These are phyloP conservation scores for Phytophthora meadii DNA, from an alignment of 352 stramenopile genomes.

Conservation along the genomic window DNA sequence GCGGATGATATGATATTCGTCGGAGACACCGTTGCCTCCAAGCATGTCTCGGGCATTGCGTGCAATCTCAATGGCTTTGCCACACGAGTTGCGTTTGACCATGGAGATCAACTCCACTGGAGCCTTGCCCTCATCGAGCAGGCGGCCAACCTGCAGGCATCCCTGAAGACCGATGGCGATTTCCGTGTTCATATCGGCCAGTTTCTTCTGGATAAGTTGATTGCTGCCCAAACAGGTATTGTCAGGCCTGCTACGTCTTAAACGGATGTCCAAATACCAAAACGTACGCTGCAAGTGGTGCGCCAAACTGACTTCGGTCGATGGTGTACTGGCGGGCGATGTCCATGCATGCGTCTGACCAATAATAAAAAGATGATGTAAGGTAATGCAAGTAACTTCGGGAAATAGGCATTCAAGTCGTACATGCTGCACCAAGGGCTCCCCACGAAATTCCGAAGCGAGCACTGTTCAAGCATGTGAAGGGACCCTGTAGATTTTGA, in stretches of 20 bases:
- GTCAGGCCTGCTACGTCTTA: constrained; percentile 1
- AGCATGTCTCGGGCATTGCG: constrained; percentile 95
- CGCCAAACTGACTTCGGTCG: constrained; percentile 96
- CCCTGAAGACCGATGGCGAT: constrained; percentile 94
- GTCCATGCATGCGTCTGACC: constrained; percentile 92
- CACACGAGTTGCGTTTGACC: constrained; percentile 61
- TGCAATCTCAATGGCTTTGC: constrained; percentile 87
- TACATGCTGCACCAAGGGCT: constrained; percentile 94
- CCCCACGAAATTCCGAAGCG: constrained; percentile 98
- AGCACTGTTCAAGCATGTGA: constrained; percentile 98
- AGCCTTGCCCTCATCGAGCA: constrained; percentile 38
- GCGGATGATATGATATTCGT: constrained; percentile 99
- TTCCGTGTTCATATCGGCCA: constrained; percentile 97
- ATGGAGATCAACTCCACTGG: constrained; percentile 46
- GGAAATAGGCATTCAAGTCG: constrained; percentile 9
- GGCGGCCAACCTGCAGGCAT: constrained; percentile 50
- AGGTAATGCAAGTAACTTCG: neutral
- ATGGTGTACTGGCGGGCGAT: constrained; percentile 95
- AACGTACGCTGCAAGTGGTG: constrained; percentile 93
- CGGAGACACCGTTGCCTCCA: constrained; percentile 97
- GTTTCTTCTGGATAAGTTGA: constrained; percentile 98
- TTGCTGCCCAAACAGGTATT: constrained; percentile 71
- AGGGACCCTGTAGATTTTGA: constrained; percentile 82
- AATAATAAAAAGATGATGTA: neutral
- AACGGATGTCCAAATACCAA: neutral